A percentile compares a stretch with the other conserved stretches of the same genome.
Evolutionary conservation across 495 filamentous ascomycete genomes (phyloP).

Genomic region (Thozetella sp.): DNA sequence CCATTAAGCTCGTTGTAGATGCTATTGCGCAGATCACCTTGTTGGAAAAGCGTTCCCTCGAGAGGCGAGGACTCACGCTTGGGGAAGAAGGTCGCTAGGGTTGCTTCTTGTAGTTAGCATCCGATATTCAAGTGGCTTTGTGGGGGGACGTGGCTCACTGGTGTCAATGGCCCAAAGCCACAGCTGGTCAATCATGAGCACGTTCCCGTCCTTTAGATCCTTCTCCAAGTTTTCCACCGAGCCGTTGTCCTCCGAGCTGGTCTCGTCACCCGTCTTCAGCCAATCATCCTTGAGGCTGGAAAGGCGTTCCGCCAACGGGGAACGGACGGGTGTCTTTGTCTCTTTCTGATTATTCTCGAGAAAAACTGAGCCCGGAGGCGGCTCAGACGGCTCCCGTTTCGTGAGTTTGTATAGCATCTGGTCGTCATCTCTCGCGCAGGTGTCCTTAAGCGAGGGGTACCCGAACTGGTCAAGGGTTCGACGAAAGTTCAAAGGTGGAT

Average conservation of each 20-base stretch:
- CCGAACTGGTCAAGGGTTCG: conserved; percentile 70
- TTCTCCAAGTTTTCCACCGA: conserved; percentile 29
- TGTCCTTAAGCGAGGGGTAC: conserved; percentile 64
- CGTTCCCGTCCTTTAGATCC: conserved; percentile 57
- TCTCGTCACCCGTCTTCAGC: background rate
- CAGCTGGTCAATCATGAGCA: conserved; percentile 71
- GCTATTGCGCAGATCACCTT: conserved; percentile 63
- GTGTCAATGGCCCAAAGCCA: conserved; percentile 69
- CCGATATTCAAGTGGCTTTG: background rate
- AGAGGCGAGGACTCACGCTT: conserved; percentile 43
- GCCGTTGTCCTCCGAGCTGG: conserved; percentile 12
- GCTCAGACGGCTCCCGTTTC: conserved; percentile 27
- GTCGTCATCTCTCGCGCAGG: conserved; percentile 64
- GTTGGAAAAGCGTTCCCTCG: conserved; percentile 61
- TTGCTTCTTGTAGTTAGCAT: conserved; percentile 24
- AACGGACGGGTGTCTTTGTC: background rate
- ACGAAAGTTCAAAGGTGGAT: conserved; percentile 65
- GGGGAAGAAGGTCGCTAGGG: conserved; percentile 62
- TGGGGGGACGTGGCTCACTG: conserved; percentile 30
- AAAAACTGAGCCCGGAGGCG: background rate
- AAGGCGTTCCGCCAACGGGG: background rate
- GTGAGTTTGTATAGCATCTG: conserved; percentile 75
- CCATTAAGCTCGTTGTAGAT: conserved; percentile 72
- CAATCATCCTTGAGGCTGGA: conserved; percentile 1
- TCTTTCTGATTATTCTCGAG: background rate